Conservation (phyloP, 768 basidiomycete species). For the Tephrocybe rancida region DNA sequence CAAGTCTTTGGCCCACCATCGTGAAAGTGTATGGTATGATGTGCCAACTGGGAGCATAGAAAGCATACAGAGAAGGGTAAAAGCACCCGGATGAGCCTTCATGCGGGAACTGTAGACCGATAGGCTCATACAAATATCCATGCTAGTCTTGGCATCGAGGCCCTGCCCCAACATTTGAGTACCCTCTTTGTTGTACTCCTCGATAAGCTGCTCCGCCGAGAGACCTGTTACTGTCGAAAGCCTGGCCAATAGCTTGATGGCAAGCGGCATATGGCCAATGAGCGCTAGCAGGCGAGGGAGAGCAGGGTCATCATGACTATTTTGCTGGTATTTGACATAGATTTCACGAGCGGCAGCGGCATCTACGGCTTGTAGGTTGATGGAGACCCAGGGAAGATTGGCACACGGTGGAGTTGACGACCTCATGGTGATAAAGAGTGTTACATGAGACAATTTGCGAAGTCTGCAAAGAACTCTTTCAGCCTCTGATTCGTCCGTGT, state of each 20-base stretch:
- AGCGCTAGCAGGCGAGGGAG: slow-evolving; percentile 21
- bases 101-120: slow-evolving; percentile 2
- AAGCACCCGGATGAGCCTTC: not conserved
- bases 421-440: slow-evolving; percentile 36
- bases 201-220: not conserved
- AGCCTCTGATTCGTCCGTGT: slow-evolving; percentile 22
- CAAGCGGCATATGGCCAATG: slow-evolving; percentile 32
- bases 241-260: slow-evolving; percentile 34
- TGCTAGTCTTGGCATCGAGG: slow-evolving; percentile 1
- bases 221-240: not conserved
- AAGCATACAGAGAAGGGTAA: slow-evolving; percentile 15
- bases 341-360: slow-evolving; percentile 19
- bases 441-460: slow-evolving; percentile 19
- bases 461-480: slow-evolving; percentile 20
- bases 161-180: not conserved
- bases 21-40: slow-evolving; percentile 2
- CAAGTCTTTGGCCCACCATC: slow-evolving; percentile 10
- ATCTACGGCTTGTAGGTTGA: slow-evolving; percentile 19
- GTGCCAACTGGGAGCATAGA: slow-evolving; percentile 27
- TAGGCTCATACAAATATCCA: slow-evolving; percentile 3
- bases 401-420: slow-evolving; percentile 25
- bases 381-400: slow-evolving; percentile 25
- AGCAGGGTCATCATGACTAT: slow-evolving; percentile 19
- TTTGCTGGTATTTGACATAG: slow-evolving; percentile 19
- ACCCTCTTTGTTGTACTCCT: not conserved